These are phyloP conservation scores for Ceratocystis colombiana DNA, from an alignment of 2,329 filamentous ascomycete species.

Conservation along the genomic window DNA sequence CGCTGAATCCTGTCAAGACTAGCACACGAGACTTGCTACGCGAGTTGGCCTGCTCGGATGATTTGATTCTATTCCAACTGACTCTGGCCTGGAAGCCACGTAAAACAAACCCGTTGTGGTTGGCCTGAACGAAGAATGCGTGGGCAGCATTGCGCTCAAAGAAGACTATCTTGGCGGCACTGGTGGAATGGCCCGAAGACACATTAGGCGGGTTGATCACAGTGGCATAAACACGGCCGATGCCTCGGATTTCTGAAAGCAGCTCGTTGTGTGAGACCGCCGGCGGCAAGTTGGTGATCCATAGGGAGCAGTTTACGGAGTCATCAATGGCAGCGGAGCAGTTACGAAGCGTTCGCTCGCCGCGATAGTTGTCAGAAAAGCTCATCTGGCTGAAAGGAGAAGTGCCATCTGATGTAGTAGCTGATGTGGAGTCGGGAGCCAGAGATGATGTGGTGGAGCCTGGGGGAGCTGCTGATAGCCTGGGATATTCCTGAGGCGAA, in stretches of 20 bases:
- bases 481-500: not conserved
- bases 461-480: not conserved
- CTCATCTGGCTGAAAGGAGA: slow-evolving; percentile 25
- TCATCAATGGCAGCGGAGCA: slow-evolving; percentile 35
- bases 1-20: slow-evolving; percentile 39
- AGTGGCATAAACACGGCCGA: slow-evolving; percentile 43
- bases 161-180: slow-evolving; percentile 44
- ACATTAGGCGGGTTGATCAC: slow-evolving; percentile 43
- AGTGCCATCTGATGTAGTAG: not conserved
- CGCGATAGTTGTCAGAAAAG: slow-evolving; percentile 35
- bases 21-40: slow-evolving; percentile 40
- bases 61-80: slow-evolving; percentile 42
- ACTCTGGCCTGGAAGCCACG: slow-evolving; percentile 34
- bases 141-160: slow-evolving; percentile 37
- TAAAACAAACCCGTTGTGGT: slow-evolving; percentile 33
- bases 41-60: slow-evolving; percentile 29
- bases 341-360: slow-evolving; percentile 35
- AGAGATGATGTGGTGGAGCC: not conserved
- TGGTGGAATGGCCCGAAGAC: slow-evolving; percentile 31
- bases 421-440: not conserved
- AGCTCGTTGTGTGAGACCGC: slow-evolving; percentile 37
- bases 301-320: slow-evolving; percentile 42
- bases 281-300: slow-evolving; percentile 43
- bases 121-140: slow-evolving; percentile 29
- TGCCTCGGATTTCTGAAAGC: slow-evolving; percentile 36